Percentiles rank a stretch among this genome's conserved stretches.
These are phyloP conservation scores for Gnetum montanum DNA, from an alignment of 75 land plant genomes.

Conservation along the genomic window DNA sequence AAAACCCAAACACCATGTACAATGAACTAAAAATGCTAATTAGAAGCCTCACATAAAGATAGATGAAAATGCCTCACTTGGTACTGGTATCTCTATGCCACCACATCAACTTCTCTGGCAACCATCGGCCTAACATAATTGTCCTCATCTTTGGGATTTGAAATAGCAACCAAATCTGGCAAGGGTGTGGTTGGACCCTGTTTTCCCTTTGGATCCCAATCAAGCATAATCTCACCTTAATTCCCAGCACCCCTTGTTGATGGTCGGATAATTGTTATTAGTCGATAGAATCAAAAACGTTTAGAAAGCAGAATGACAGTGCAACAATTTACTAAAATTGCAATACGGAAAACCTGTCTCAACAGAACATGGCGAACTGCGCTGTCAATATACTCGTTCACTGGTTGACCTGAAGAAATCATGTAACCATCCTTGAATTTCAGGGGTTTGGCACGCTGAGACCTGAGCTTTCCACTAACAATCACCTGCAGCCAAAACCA, in stretches of 20 bases:
- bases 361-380: conserved; percentile 30
- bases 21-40: too few relatives aligned
- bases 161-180: conserved; percentile 20
- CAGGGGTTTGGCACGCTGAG: conserved; percentile 21
- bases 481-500: conserved; percentile 11
- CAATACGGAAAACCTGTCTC: conserved; percentile 14
- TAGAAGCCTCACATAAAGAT: too few relatives aligned
- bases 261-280: too few relatives aligned
- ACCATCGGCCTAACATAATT: conserved; percentile 1
- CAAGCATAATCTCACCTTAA: conserved; percentile 34
- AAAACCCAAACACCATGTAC: too few relatives aligned
- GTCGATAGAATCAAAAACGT: too few relatives aligned
- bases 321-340: too few relatives aligned
- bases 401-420: conserved; percentile 17
- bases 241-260: conserved; percentile 18
- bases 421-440: conserved; percentile 23
- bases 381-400: conserved; percentile 26
- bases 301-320: too few relatives aligned
- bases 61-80: too few relatives aligned
- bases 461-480: conserved; percentile 17
- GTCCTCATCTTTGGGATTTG: conserved; percentile 20
- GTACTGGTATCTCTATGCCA: background rate
- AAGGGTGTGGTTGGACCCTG: conserved; percentile 20
- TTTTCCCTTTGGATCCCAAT: conserved; percentile 33
- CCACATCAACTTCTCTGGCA: background rate